Base-by-base conservation (phyloP, 768 basidiomycete species). In the Amanita fuliginea region DNA sequence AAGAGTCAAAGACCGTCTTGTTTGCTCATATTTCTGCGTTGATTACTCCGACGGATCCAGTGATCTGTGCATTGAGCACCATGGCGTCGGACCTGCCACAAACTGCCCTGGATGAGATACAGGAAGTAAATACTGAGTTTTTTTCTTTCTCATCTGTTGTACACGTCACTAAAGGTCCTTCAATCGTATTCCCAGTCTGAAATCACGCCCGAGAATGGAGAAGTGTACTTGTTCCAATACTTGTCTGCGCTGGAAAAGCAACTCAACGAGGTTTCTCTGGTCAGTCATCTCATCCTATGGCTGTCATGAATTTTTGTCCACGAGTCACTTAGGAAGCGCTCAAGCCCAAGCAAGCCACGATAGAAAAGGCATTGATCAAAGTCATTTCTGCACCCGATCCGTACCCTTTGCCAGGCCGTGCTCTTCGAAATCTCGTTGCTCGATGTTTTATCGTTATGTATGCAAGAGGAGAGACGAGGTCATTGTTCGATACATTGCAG, bases 181-280 rank as follows among this genome's bases (percentile, higher is more conserved):
- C 26, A 22, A 6, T 42, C n/a, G n/a, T n/a, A n/a, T n/a, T n/a
- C 32, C 24, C 41, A 91, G 89, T 71, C 78, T 9, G 79, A 83
- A 59, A 64, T 89, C 21, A 64, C 74, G 3, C 80, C 76, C 35
- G 90, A 91, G 51, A 82, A 83, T 63, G 85, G 81, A 11, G 87
- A 90, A 54, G 74, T 92, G 45, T 86, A 88, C 57, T 64, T 93
- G 13, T 86, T 93, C 58, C 84, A 86, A 58, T 95, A 89, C 86
- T 72, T 93, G 8, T 77, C 80, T 6, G 67, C 72, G 8, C 74
- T 77, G 2, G 82, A 90, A 62, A 76, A 74, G 59, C 72, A 70
- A 21, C 62, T 88, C 16, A 69, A 66, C 21, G 65, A 69, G 1
- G 67, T 73, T 13, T 57, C 73, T 1, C 58, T 73, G 24, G 89